Conservation (phyloP, 2,329 filamentous ascomycete species). For the Pseudovirgaria hyperparasitica region DNA sequence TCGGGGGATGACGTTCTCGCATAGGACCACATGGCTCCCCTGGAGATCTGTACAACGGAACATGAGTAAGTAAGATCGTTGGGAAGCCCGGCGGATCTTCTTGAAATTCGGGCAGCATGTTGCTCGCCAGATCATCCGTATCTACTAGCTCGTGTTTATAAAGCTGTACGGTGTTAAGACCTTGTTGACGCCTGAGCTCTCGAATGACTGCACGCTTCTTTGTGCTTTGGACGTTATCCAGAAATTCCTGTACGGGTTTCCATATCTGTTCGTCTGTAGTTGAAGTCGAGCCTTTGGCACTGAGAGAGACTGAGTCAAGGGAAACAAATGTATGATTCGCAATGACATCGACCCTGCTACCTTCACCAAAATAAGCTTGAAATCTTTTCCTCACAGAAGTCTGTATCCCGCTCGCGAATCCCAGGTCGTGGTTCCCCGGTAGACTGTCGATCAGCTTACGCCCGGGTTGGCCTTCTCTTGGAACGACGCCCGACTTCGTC, state of each 20-base stretch:
- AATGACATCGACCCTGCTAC: constrained; percentile 81
- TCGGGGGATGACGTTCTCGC: constrained; percentile 71
- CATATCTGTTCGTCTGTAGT: constrained; percentile 52
- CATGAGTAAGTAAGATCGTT: constrained; percentile 79
- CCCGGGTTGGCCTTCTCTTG: constrained; percentile 49
- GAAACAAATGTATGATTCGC: constrained; percentile 95
- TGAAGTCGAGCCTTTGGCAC: constrained; percentile 51
- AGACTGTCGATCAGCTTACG: constrained; percentile 72
- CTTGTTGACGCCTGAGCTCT: constrained; percentile 54
- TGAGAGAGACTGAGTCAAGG: constrained; percentile 77
- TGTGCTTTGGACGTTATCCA: constrained; percentile 50
- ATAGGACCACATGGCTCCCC: constrained; percentile 80
- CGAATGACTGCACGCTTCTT: constrained; percentile 58
- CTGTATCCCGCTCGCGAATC: constrained; percentile 79
- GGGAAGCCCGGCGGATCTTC: constrained; percentile 54
- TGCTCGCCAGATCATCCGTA: constrained; percentile 27
- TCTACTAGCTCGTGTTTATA: constrained; percentile 50
- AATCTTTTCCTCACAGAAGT: constrained; percentile 70
- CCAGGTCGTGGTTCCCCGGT: constrained; percentile 90
- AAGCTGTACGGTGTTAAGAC: constrained; percentile 41
- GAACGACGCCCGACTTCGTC: constrained; percentile 42
- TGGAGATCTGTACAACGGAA: constrained; percentile 71
- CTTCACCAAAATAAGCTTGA: constrained; percentile 75
- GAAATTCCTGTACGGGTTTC: constrained; percentile 62
- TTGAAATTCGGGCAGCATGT: constrained; percentile 19